Conservation (phyloP, 345 rosid species). For the Geranium brycei region DNA sequence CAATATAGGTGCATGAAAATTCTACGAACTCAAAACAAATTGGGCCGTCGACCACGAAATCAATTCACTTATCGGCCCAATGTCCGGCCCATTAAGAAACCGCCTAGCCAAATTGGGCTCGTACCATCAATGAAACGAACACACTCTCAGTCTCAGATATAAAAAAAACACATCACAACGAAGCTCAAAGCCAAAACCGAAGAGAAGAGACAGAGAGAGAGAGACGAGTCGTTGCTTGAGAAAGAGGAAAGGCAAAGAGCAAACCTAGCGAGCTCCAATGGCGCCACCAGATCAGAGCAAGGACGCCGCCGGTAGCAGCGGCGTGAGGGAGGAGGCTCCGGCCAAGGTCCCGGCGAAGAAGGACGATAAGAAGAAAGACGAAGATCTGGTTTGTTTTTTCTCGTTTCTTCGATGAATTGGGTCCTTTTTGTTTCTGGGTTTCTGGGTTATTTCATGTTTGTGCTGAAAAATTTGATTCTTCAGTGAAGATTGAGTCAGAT, state of each 20-base stretch:
- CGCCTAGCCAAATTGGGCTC: too few species aligned
- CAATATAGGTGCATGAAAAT: too few species aligned
- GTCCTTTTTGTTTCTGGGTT: background rate
- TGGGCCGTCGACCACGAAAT: too few species aligned
- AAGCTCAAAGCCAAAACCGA: too few species aligned
- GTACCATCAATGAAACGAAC: too few species aligned
- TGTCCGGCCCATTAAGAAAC: too few species aligned
- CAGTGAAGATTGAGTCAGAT: background rate
- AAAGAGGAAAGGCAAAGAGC: constrained; percentile 1
- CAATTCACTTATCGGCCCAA: too few species aligned
- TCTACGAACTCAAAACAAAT: too few species aligned
- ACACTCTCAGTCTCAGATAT: too few species aligned
- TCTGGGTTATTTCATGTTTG: background rate
- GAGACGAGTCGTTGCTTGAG: constrained; percentile 3
- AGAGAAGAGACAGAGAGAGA: too few species aligned
- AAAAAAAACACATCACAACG: too few species aligned
- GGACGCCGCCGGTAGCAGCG: constrained; percentile 27
- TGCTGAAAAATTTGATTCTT: constrained; percentile 1
- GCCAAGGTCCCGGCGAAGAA: constrained; percentile 61
- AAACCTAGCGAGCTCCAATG: constrained; percentile 14
- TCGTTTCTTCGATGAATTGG: background rate
- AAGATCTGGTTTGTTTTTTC: constrained; percentile 52
- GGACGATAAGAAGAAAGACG: constrained; percentile 84
- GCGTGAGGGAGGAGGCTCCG: constrained; percentile 39
- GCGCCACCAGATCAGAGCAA: constrained; percentile 58